phyloP scores from a whole-genome alignment of 83 land plant species.

The Thuja plicata region DNA sequence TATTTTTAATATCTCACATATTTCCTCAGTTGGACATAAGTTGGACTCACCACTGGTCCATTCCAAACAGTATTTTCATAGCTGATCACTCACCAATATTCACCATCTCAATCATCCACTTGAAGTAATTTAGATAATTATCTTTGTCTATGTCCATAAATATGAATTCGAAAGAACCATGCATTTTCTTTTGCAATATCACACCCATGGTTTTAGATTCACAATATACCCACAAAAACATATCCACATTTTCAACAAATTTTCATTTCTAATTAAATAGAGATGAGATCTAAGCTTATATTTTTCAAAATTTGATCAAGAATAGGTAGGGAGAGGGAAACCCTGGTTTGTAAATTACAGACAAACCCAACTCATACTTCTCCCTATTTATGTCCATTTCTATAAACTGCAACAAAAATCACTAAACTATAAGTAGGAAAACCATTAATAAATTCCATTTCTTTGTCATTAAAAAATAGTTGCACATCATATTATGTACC shows the following conservation, averaged over 20 bases:
- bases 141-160: slow-evolving; percentile 97
- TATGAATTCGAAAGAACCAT: slow-evolving; percentile 76
- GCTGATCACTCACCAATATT: slow-evolving; percentile 78
- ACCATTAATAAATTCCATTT: neutral
- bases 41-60: slow-evolving; percentile 71
- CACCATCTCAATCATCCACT: slow-evolving; percentile 74
- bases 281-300: slow-evolving; percentile 29
- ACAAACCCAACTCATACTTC: slow-evolving; percentile 77
- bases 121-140: slow-evolving; percentile 90
- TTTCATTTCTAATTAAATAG: neutral
- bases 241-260: neutral
- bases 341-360: slow-evolving; percentile 84
- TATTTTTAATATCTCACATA: slow-evolving; percentile 63
- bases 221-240: neutral
- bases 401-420: too few relatives aligned
- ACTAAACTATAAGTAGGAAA: neutral
- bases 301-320: slow-evolving; percentile 71
- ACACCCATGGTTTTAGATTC: neutral
- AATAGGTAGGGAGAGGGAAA: slow-evolving; percentile 76
- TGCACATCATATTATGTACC: slow-evolving; percentile 29
- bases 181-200: slow-evolving; percentile 47
- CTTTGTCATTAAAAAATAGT: neutral
- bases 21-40: slow-evolving; percentile 62
- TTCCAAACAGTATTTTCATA: slow-evolving; percentile 97
- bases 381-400: slow-evolving; percentile 90